Evolutionary conservation across 345 rosid genomes (phyloP).

Genomic region (Turnera subulata): DNA sequence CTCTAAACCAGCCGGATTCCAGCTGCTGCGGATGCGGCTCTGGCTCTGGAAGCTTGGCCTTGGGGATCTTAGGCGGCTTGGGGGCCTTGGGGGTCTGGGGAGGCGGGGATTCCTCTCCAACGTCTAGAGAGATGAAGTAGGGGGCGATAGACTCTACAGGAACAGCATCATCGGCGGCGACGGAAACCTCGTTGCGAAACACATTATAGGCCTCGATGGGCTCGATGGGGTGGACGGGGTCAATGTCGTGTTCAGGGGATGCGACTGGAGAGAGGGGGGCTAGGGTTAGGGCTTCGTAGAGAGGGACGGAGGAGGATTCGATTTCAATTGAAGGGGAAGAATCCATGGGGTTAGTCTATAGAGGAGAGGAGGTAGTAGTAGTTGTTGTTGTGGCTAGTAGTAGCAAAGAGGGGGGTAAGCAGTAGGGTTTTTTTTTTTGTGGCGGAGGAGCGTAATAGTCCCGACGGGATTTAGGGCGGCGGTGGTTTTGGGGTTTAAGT

Average conservation of each 20-base stretch:
- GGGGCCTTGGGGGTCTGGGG: constrained; percentile 17
- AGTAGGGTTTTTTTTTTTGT: neutral
- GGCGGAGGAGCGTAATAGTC: neutral
- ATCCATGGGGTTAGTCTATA: neutral
- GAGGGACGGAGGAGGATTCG: constrained; percentile 24
- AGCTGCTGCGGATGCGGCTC: constrained; percentile 40
- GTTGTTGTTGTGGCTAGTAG: too few species aligned
- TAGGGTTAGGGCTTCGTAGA: constrained; percentile 58
- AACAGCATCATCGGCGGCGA: constrained; percentile 17
- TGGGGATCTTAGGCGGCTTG: neutral
- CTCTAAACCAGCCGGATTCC: constrained; percentile 72
- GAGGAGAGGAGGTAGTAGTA: neutral
- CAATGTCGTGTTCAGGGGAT: neutral
- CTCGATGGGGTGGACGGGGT: constrained; percentile 20
- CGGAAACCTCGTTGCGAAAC: constrained; percentile 71
- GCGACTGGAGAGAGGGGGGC: constrained; percentile 26
- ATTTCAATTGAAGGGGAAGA: constrained; percentile 23
- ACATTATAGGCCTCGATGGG: constrained; percentile 48
- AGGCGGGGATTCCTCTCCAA: constrained; percentile 21
- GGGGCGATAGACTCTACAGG: constrained; percentile 35
- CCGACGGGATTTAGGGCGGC: neutral
- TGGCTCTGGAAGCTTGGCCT: neutral
- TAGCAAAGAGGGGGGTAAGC: too few species aligned
- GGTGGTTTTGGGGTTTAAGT: neutral
- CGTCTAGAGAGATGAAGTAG: constrained; percentile 73